phyloP scores from a whole-genome alignment of 2,329 filamentous ascomycete genomes.

The Lecanicillium sp. region DNA sequence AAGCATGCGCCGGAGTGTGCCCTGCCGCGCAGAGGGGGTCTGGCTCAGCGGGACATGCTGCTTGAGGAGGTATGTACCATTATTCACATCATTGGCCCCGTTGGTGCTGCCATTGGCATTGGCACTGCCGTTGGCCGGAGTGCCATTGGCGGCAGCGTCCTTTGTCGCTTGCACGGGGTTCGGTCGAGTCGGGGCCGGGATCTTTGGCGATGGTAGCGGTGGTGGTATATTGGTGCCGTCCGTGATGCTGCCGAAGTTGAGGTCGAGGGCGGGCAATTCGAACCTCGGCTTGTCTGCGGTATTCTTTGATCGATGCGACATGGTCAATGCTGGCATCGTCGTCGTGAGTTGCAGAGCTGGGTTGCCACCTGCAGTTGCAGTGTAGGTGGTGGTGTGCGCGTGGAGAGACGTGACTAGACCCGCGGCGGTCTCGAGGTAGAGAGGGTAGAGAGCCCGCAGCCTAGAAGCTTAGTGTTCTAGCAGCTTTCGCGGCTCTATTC shows the following conservation, averaged over 20 bases:
- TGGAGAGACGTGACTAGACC: background rate
- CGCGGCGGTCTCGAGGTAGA: background rate
- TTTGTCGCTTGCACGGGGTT: slow-evolving; percentile 22
- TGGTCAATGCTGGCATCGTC: slow-evolving; percentile 5
- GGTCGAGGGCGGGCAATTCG: slow-evolving; percentile 52
- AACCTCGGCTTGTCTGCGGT: slow-evolving; percentile 33
- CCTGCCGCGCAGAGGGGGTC: slow-evolving; percentile 43
- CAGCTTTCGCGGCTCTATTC: background rate
- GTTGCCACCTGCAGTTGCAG: no score
- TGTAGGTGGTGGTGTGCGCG: background rate
- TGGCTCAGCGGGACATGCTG: slow-evolving; percentile 49
- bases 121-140: background rate
- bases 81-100: slow-evolving; percentile 37
- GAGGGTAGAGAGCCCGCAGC: background rate
- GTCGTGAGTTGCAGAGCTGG: no score
- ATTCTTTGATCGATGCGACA: slow-evolving; percentile 11
- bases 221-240: slow-evolving; percentile 57
- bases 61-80: slow-evolving; percentile 43
- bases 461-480: background rate
- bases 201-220: slow-evolving; percentile 50
- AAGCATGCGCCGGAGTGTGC: slow-evolving; percentile 53
- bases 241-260: slow-evolving; percentile 54
- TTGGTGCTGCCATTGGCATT: slow-evolving; percentile 9
- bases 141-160: slow-evolving; percentile 9
- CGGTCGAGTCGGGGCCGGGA: slow-evolving; percentile 37